Evolutionary conservation across 2,329 filamentous ascomycete genomes (phyloP).

Genomic region (Seiridium unicorne): DNA sequence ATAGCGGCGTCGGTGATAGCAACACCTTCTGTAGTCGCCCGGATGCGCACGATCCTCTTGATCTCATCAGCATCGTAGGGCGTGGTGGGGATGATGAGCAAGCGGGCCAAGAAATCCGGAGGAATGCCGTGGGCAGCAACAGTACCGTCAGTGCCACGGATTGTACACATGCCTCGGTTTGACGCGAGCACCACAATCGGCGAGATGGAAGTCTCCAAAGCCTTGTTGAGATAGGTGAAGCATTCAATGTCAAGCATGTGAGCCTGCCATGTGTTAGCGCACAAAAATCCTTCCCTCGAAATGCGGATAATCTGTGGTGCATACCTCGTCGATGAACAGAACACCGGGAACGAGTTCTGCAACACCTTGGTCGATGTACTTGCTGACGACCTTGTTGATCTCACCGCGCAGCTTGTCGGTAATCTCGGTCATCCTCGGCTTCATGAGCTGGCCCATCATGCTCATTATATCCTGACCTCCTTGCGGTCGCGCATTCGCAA

Average conservation of each 20-base stretch:
- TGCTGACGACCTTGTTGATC: constrained; percentile 99
- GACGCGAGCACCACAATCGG: constrained; percentile 97
- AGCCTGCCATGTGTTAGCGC: constrained; percentile 54
- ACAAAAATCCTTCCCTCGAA: constrained; percentile 1
- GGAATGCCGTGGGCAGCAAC: constrained; percentile 91
- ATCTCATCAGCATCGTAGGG: constrained; percentile 88
- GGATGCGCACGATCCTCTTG: constrained; percentile 83
- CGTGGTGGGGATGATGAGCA: constrained; percentile 94
- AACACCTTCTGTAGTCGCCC: constrained; percentile 78
- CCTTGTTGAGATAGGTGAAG: constrained; percentile 98
- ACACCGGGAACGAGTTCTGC: constrained; percentile 98
- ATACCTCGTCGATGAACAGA: constrained; percentile 96
- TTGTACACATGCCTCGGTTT: constrained; percentile 90
- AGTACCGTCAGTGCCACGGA: constrained; percentile 81
- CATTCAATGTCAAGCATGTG: constrained; percentile 99
- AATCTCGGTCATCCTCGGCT: constrained; percentile 99
- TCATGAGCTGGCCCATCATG: constrained; percentile 99
- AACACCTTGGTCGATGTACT: constrained; percentile 97
- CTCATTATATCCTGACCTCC: constrained; percentile 99
- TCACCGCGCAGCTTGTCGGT: constrained; percentile 94
- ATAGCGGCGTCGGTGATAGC: constrained; percentile 78
- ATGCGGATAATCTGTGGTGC: constrained; percentile 12
- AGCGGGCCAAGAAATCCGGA: constrained; percentile 85
- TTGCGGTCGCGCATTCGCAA: constrained; percentile 92
- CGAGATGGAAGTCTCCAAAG: constrained; percentile 91